Conservation (phyloP, 1,284 basidiomycete genomes). For the Boletus mariae region DNA sequence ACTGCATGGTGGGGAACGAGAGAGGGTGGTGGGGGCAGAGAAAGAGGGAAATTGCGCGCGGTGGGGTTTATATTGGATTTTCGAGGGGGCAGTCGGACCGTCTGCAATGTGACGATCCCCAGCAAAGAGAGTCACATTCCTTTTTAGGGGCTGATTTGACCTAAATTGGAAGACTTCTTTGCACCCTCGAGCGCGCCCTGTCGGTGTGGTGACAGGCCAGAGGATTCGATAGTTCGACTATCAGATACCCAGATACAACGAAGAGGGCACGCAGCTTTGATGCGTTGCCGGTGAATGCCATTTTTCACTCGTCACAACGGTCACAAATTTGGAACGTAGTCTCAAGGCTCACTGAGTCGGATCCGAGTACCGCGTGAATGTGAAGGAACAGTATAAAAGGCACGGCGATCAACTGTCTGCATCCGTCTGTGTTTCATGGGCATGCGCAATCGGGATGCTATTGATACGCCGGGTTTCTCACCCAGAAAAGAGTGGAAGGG, state of each 20-base stretch:
- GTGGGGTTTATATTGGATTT: slow-evolving; percentile 32
- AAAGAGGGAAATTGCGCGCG: slow-evolving; percentile 28
- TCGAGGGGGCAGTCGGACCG: slow-evolving; percentile 21
- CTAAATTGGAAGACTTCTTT: slow-evolving; percentile 31
- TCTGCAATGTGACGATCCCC: slow-evolving; percentile 32
- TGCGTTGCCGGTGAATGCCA: slow-evolving; percentile 18
- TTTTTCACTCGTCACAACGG: slow-evolving; percentile 16
- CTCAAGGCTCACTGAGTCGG: too few relatives aligned
- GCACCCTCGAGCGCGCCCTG: slow-evolving; percentile 21
- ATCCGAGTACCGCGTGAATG: slow-evolving; percentile 18
- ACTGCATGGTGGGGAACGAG: slow-evolving; percentile 25
- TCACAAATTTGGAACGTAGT: slow-evolving; percentile 17
- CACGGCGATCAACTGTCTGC: slow-evolving; percentile 30
- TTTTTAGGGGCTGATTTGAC: slow-evolving; percentile 32
- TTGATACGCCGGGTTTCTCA: not conserved
- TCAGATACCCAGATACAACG: slow-evolving; percentile 14
- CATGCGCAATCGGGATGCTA: slow-evolving; percentile 7
- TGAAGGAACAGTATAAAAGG: not conserved
- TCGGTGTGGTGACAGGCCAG: slow-evolving; percentile 24
- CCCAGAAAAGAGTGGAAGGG: too few relatives aligned
- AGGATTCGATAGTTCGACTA: slow-evolving; percentile 25
- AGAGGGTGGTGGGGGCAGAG: slow-evolving; percentile 26
- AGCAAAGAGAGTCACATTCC: slow-evolving; percentile 31
- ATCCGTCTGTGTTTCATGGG: slow-evolving; percentile 13
- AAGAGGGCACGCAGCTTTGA: too few relatives aligned